These are phyloP conservation scores for Udeniomyces megalosporus DNA, from an alignment of 768 basidiomycete genomes.

Conservation along the genomic window DNA sequence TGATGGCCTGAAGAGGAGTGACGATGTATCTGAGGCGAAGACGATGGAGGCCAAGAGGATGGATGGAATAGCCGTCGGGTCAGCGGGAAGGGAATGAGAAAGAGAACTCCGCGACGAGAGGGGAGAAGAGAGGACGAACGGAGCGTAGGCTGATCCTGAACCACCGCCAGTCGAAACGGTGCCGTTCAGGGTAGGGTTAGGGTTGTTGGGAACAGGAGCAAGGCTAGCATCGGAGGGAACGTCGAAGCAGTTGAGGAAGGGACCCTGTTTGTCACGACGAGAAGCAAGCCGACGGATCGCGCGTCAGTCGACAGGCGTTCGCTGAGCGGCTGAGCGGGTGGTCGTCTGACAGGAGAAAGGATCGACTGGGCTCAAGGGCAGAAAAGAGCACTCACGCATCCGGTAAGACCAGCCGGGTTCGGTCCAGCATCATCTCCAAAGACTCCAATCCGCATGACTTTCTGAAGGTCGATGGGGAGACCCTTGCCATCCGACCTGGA, in stretches of 20 bases:
- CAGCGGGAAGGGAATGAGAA: no score
- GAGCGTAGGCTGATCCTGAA: conserved; percentile 25
- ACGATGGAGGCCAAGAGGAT: background rate
- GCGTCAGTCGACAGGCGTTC: no score
- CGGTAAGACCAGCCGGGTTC: background rate
- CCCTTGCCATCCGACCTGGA: background rate
- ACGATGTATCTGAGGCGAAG: conserved; percentile 16
- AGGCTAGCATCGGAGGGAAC: background rate
- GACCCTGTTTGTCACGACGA: no score
- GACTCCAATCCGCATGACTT: background rate
- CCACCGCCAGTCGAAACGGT: conserved; percentile 27
- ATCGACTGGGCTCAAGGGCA: no score
- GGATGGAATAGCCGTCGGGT: no score
- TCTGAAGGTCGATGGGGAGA: conserved; percentile 9
- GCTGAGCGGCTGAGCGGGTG: no score
- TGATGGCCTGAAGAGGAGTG: conserved; percentile 25
- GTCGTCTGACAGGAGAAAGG: no score
- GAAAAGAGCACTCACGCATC: conserved; percentile 12
- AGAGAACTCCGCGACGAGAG: background rate
- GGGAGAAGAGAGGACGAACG: conserved; percentile 17
- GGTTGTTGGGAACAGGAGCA: background rate
- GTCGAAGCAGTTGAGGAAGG: background rate
- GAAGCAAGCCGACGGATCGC: no score
- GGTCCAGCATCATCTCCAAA: conserved; percentile 8
- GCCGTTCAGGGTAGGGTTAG: conserved; percentile 18